Base-by-base conservation (phyloP, 2,329 filamentous ascomycete genomes). In the Balansia obtecta region DNA sequence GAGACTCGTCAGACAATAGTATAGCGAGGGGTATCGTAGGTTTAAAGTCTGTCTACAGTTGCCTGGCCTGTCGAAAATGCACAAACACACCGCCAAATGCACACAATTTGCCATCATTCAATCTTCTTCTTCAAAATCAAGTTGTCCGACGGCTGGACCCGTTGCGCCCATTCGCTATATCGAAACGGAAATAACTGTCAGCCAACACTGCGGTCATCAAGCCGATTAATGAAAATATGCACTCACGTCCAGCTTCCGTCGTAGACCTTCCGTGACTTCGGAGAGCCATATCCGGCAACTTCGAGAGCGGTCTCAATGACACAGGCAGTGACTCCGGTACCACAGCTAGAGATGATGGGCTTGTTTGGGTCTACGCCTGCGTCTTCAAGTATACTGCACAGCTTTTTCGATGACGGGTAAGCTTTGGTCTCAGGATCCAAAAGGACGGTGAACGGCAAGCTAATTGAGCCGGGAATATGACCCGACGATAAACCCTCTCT, bases 221-320 rank as follows among this genome's bases (percentile, higher is more conserved):
- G 27, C 40, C 13, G 20, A 15, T 12, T 30, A 15, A 12, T 12
- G 6, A 33, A 11, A 22, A 22, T 4, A 39, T 40, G 11, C 10
- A 84, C 86, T 82, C 74, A 95, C 78, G 93, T 97, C 93, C 93
- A 98, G 67, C 90, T 95, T 45, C 93, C 93, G 65, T 98, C 93
- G 61, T 98, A 98, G 20, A 98, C 75, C 62, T 78, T 83, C 57
- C 87, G 79, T 50, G 79, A 78, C 53, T 82, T 76, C 0, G 77
- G 68, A 4, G 79, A 72, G 2, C 85, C 86, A 62, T 82, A 90
- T 1, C 82, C 83, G 20, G 90, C 88, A 65, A 88, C 82, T 32
- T 80, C 80, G 49, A 98, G 70, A 2, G 89, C 93, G 38, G 89
- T 85, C 63, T 98, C 93, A 41, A 98, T 80, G 42, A 96, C 80